Conservation (phyloP, 371 early-diverging fungal genomes). For the Blakeslea trispora region DNA sequence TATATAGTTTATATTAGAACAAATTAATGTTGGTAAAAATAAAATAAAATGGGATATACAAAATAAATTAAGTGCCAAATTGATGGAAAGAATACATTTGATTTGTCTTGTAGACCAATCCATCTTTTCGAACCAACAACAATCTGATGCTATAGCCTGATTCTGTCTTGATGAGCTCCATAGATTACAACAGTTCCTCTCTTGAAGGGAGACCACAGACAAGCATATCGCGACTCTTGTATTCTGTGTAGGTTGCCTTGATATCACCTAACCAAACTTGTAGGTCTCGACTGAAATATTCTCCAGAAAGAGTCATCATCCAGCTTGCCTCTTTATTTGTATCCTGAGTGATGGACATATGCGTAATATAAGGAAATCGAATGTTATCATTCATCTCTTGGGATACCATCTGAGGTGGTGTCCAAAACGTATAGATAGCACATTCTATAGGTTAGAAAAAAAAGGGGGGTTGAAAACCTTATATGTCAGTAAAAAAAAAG, state of each 20-base stretch:
- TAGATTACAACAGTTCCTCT: slow-evolving; percentile 20
- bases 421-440: slow-evolving; percentile 73
- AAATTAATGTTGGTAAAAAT: too few species aligned
- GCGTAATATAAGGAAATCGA: slow-evolving; percentile 20
- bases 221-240: slow-evolving; percentile 38
- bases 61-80: too few species aligned
- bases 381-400: slow-evolving; percentile 21
- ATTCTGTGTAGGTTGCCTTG: slow-evolving; percentile 36
- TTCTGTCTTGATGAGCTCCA: too few species aligned
- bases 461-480: too few species aligned
- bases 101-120: too few species aligned
- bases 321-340: neutral
- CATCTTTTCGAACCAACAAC: too few species aligned
- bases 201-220: slow-evolving; percentile 36
- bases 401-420: slow-evolving; percentile 37
- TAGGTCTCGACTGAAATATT: slow-evolving; percentile 69
- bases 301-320: slow-evolving; percentile 37
- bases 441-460: too few species aligned
- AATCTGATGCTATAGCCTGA: too few species aligned
- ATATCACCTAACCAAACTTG: slow-evolving; percentile 70
- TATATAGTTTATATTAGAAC: too few species aligned
- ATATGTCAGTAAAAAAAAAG: neutral
- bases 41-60: too few species aligned
- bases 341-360: slow-evolving; percentile 8
- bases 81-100: too few species aligned